A percentile compares a stretch with the other conserved stretches of the same genome.
These are phyloP conservation scores for Angomonas deanei DNA, from an alignment of 208 protist genomes.

Conservation along the genomic window DNA sequence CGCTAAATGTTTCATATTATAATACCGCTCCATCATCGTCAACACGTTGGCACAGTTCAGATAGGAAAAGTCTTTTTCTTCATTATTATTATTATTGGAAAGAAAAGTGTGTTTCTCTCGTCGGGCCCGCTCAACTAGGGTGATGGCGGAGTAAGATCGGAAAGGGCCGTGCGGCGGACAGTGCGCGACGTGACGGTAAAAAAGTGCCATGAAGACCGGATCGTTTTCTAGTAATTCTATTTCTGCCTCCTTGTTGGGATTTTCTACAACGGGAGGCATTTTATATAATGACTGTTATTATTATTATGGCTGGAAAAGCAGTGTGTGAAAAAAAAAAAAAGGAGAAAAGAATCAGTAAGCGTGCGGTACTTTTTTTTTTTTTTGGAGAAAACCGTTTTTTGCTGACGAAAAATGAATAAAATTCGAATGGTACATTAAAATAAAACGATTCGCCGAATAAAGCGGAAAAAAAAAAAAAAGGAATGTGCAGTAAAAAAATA, in stretches of 20 bases:
- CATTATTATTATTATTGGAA: slow-evolving; percentile 1
- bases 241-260: too few species aligned
- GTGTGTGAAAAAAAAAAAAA: background rate
- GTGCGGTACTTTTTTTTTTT: background rate
- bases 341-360: background rate
- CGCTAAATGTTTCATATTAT: background rate
- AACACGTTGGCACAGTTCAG: background rate
- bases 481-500: background rate
- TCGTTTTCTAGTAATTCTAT: too few species aligned
- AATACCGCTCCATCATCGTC: background rate
- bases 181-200: too few species aligned
- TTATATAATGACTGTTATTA: background rate
- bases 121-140: too few species aligned
- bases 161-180: too few species aligned
- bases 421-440: background rate
- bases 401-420: slow-evolving; percentile 4
- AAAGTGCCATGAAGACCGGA: too few species aligned
- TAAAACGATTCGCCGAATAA: background rate
- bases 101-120: too few species aligned
- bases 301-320: background rate
- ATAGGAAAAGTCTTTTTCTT: background rate
- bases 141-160: too few species aligned
- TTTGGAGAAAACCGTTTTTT: background rate
- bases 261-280: too few species aligned
- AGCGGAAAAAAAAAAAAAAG: slow-evolving; percentile 15